Conservation (phyloP, 345 rosid genomes). For the Passiflora organensis region DNA sequence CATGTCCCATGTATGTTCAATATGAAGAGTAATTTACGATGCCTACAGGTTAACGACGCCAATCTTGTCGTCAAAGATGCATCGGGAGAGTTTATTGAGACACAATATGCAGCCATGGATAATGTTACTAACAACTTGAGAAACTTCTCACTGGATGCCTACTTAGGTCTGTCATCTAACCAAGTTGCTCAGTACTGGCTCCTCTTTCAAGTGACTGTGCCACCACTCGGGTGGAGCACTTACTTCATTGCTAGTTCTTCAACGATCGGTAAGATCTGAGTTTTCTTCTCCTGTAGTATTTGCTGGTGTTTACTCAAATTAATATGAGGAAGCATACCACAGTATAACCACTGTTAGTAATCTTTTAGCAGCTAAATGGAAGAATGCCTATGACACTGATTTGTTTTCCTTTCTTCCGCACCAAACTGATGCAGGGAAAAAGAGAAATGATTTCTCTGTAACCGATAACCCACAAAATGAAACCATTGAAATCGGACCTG, state of each 20-base stretch:
- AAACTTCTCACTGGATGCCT: neutral
- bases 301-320: too few relatives aligned
- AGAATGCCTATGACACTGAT: neutral
- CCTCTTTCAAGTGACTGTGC: neutral
- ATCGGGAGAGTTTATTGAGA: neutral
- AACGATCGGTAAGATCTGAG: constrained; percentile 29
- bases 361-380: neutral
- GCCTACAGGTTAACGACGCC: neutral
- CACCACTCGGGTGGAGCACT: neutral
- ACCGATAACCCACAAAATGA: constrained; percentile 16
- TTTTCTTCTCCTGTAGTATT: too few relatives aligned
- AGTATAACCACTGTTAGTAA: too few relatives aligned
- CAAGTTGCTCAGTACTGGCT: neutral
- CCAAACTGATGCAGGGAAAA: constrained; percentile 33
- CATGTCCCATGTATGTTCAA: too few relatives aligned
- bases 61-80: neutral
- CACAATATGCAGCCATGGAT: neutral
- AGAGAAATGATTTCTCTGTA: constrained; percentile 12
- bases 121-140: neutral
- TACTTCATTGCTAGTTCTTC: neutral
- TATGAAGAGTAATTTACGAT: constrained; percentile 6
- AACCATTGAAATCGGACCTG: neutral
- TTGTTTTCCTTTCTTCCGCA: neutral
- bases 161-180: neutral
- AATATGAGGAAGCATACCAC: too few relatives aligned